Base-by-base conservation (phyloP, 306 rosid genomes). In the Sphenostylis stenocarpa region DNA sequence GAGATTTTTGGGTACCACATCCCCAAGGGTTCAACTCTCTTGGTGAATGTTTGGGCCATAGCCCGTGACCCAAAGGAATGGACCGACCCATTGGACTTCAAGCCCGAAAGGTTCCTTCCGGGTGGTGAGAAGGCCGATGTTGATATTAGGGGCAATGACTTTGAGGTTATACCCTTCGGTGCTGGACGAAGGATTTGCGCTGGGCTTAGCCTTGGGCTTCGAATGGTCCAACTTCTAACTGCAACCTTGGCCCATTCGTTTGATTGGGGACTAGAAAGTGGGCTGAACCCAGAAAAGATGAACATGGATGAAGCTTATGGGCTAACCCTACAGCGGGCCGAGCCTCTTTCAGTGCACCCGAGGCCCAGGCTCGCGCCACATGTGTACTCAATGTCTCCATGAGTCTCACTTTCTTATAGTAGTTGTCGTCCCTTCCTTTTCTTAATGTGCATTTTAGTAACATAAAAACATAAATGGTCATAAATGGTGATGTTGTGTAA, bases 121-220 rank as follows among this genome's bases (percentile, higher is more conserved):
- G 94, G 93, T 0, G 91, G 97, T 1, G 94, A 88, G 55, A 94
- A 91, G 66, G 77, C 84, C 26, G 52, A 74, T 14, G 96, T 83
- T 4, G 97, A 91, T 34, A 23, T 91, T 6, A 84, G 48, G 11
- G 98, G 98, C 6, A 90, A 88, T 71, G 85, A 91, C 39, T 91
- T 94, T 38, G 98, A 90, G 82, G 88, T 82, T 14, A 90, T 94
- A 5, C 98, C 97, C 0, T 94, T 94, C 20, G 96, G 98, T 20
- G 94, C 97, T 1, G 98, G 97, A 38, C 86, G 96, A 0, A 91
- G 98, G 49, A 91, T 94, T 8, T 94, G 97, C 57, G 94, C 82
- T 0, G 97, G 97, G 0, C 68, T 90, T 87, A 90, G 70, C 51
- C 83, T 94, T 63, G 98, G 97, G 61, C 36, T 90, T 13, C 84